Percentiles rank a stretch among this genome's conserved stretches.
phyloP scores from a whole-genome alignment of 176 grass and related monocot genomes.

The Thalia dealbata region DNA sequence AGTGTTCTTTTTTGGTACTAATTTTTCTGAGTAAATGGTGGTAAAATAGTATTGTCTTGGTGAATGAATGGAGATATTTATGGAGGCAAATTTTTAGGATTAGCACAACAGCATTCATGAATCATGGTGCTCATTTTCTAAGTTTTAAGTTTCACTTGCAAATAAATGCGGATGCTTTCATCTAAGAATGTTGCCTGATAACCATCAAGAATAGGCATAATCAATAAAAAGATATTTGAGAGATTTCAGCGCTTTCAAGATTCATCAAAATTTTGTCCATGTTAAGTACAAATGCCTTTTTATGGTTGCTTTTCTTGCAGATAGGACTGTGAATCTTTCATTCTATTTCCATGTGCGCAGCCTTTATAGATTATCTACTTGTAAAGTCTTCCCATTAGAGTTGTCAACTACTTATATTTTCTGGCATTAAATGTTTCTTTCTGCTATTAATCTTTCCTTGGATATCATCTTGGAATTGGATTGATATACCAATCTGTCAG shows the following conservation, averaged over 20 bases:
- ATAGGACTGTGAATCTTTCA: neutral
- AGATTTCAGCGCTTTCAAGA: neutral
- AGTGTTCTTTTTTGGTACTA: too few species aligned
- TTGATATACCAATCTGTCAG: neutral
- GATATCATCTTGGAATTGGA: neutral
- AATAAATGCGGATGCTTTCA: neutral
- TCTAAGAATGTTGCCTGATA: neutral
- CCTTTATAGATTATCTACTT: neutral
- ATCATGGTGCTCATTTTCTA: neutral
- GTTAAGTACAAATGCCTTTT: neutral
- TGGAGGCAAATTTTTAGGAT: neutral
- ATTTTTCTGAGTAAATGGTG: too few species aligned
- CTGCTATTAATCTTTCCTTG: too few species aligned
- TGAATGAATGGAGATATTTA: too few species aligned
- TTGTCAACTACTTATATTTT: neutral
- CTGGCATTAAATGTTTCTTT: neutral
- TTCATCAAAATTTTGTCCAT: neutral
- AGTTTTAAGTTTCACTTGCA: neutral
- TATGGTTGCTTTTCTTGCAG: neutral
- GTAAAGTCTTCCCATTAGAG: neutral
- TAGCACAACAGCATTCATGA: neutral
- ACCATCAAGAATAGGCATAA: neutral
- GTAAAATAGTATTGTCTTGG: too few species aligned
- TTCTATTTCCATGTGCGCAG: neutral
- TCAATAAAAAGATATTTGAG: too few species aligned